Percentiles rank a stretch among this genome's conserved stretches.
These are phyloP conservation scores for Suhomyces bolitotheri DNA, from an alignment of 1,139 yeast genomes.

Conservation along the genomic window DNA sequence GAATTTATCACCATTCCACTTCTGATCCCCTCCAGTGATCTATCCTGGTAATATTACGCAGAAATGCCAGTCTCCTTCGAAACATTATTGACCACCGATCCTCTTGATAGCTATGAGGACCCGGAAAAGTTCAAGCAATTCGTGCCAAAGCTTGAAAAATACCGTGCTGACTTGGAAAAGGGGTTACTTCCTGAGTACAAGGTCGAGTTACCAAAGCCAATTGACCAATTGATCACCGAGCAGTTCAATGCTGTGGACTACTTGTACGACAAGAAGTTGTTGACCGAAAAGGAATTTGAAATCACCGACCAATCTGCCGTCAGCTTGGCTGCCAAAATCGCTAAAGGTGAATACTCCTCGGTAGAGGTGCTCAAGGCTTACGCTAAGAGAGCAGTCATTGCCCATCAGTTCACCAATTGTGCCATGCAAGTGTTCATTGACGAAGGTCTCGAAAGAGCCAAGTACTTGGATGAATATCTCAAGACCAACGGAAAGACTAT, in stretches of 20 bases:
- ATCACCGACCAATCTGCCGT: constrained; percentile 50
- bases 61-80: constrained; percentile 19
- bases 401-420: constrained; percentile 61
- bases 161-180: constrained; percentile 43
- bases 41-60: too few species aligned
- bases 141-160: constrained; percentile 53
- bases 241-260: constrained; percentile 50
- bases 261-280: constrained; percentile 42
- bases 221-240: constrained; percentile 38
- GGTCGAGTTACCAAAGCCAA: constrained; percentile 42
- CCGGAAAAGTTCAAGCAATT: constrained; percentile 36
- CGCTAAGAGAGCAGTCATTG: constrained; percentile 57
- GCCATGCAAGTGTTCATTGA: constrained; percentile 59
- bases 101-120: constrained; percentile 39
- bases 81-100: constrained; percentile 34
- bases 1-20: background rate
- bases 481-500: constrained; percentile 55
- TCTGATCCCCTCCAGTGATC: background rate
- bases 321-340: constrained; percentile 37
- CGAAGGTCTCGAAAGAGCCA: constrained; percentile 56
- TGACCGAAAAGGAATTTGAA: constrained; percentile 45
- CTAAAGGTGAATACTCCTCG: constrained; percentile 41
- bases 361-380: constrained; percentile 48
- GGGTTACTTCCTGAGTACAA: constrained; percentile 45
- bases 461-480: constrained; percentile 52